These are phyloP conservation scores for Colletotrichum tanaceti DNA, from an alignment of 2,329 filamentous ascomycete genomes.

Conservation along the genomic window DNA sequence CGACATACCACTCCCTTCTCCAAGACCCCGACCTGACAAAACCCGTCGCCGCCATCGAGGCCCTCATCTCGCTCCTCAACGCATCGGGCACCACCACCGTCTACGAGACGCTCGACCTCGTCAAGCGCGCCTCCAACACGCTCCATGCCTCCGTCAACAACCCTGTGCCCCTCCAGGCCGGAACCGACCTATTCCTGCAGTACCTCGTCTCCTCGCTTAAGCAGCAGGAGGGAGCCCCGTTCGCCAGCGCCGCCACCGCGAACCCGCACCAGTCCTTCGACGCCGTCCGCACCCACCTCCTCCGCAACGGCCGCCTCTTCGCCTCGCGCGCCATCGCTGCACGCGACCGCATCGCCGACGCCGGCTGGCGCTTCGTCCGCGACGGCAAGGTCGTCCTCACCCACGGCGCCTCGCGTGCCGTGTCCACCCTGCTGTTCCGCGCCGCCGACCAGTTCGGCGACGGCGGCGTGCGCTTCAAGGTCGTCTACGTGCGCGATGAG, in stretches of 20 bases:
- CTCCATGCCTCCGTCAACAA: constrained; percentile 86
- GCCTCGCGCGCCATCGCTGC: constrained; percentile 87
- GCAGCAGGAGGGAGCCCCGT: constrained; percentile 57
- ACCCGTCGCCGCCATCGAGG: constrained; percentile 93
- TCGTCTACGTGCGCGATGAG: constrained; percentile 80
- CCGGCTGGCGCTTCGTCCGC: constrained; percentile 81
- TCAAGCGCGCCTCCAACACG: constrained; percentile 79
- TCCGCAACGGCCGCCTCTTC: constrained; percentile 88
- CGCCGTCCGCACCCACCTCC: constrained; percentile 82
- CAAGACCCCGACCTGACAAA: constrained; percentile 88
- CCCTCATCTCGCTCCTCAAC: constrained; percentile 86
- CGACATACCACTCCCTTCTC: constrained; percentile 66
- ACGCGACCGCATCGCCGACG: constrained; percentile 82
- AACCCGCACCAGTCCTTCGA: constrained; percentile 71
- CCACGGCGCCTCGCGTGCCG: constrained; percentile 87
- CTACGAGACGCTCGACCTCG: constrained; percentile 90
- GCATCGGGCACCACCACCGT: constrained; percentile 85
- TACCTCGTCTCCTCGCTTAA: constrained; percentile 84
- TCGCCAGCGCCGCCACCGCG: constrained; percentile 42
- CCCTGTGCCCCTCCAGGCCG: constrained; percentile 90
- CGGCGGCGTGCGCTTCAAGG: constrained; percentile 76
- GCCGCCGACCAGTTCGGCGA: constrained; percentile 72
- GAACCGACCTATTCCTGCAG: constrained; percentile 94
- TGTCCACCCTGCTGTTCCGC: constrained; percentile 78
- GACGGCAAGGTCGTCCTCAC: constrained; percentile 88